Conservation (phyloP, 768 basidiomycete species). For the Daedaleopsis nitida region DNA sequence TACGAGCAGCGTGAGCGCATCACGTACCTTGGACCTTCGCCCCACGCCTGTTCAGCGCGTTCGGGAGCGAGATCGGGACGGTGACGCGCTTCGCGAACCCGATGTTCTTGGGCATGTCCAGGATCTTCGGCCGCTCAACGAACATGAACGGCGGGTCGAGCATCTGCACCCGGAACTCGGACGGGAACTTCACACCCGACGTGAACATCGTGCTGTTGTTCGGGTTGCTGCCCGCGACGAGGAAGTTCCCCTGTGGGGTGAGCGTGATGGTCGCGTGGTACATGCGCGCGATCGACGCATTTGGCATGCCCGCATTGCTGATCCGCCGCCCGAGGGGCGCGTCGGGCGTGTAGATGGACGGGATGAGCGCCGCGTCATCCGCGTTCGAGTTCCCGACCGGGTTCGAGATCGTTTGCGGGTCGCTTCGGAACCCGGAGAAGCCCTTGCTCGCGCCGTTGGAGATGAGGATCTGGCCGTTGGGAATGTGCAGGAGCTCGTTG, state of each 20-base stretch:
- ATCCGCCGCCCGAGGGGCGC: constrained; percentile 61
- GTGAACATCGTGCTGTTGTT: constrained; percentile 72
- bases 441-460: constrained; percentile 76
- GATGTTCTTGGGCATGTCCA: constrained; percentile 37
- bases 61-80: constrained; percentile 46
- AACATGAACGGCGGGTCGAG: constrained; percentile 83
- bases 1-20: not conserved
- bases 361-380: constrained; percentile 65
- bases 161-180: constrained; percentile 89
- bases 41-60: constrained; percentile 32
- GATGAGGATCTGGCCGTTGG: constrained; percentile 72
- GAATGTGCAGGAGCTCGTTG: constrained; percentile 78
- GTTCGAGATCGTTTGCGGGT: constrained; percentile 53
- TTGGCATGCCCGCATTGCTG: constrained; percentile 54
- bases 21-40: constrained; percentile 49
- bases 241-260: constrained; percentile 68
- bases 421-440: constrained; percentile 63
- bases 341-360: constrained; percentile 66
- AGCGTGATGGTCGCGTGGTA: constrained; percentile 84
- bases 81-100: constrained; percentile 48
- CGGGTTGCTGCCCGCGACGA: constrained; percentile 85
- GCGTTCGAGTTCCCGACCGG: constrained; percentile 80
- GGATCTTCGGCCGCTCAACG: constrained; percentile 55
- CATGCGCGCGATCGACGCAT: constrained; percentile 69
- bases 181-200: constrained; percentile 56